Percentiles rank a stretch among this genome's conserved stretches.
These are phyloP conservation scores for Thelonectria blattea DNA, from an alignment of 2,329 filamentous ascomycete genomes.

Conservation along the genomic window DNA sequence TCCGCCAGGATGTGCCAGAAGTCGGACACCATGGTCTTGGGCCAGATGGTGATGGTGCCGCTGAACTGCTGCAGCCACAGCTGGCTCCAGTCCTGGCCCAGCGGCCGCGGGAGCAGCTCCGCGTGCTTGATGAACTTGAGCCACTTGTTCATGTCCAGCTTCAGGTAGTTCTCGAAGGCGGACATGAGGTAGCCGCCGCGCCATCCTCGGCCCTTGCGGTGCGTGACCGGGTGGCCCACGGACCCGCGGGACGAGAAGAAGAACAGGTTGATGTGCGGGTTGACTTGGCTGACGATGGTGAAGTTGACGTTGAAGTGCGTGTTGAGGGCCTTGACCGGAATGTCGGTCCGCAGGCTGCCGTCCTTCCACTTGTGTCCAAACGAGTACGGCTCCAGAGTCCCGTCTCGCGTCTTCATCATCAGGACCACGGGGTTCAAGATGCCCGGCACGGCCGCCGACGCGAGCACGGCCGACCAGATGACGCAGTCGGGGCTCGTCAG, in stretches of 20 bases:
- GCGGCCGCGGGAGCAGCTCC: conserved; percentile 84
- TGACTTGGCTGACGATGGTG: conserved; percentile 86
- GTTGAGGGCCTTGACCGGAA: conserved; percentile 92
- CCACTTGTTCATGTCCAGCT: conserved; percentile 97
- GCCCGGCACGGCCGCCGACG: conserved; percentile 92
- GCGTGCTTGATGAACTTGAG: conserved; percentile 92
- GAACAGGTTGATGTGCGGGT: conserved; percentile 97
- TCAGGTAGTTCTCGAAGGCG: conserved; percentile 92
- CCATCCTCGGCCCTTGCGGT: conserved; percentile 93
- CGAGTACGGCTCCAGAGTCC: conserved; percentile 83
- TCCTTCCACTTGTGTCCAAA: conserved; percentile 99
- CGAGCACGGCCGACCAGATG: conserved; percentile 95
- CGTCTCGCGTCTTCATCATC: conserved; percentile 83
- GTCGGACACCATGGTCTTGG: conserved; percentile 77
- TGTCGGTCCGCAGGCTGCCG: conserved; percentile 90
- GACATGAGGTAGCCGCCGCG: conserved; percentile 93
- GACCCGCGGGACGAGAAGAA: conserved; percentile 95
- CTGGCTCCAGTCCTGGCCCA: conserved; percentile 96
- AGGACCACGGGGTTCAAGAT: conserved; percentile 95
- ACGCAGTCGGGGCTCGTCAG: conserved; percentile 95
- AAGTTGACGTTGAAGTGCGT: conserved; percentile 99
- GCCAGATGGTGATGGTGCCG: conserved; percentile 96
- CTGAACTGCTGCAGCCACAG: conserved; percentile 96
- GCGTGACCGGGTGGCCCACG: conserved; percentile 91
- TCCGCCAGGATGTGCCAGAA: conserved; percentile 88